phyloP scores from a whole-genome alignment of 306 rosid genomes.

The Prunus salicina region DNA sequence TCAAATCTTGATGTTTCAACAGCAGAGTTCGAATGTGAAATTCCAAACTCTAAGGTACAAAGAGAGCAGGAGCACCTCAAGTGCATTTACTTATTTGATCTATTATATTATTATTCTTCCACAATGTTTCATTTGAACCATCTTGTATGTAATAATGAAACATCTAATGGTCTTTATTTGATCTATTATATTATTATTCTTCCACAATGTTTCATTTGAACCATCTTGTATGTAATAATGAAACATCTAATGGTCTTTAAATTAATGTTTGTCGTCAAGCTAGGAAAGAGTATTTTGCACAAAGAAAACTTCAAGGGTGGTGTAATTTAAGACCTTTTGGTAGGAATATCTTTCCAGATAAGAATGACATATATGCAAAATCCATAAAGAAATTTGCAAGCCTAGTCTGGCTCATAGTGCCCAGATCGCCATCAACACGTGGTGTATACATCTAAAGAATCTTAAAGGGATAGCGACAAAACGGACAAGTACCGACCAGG shows the following conservation, averaged over 20 bases:
- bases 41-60: not conserved
- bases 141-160: not conserved
- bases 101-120: not conserved
- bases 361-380: not conserved
- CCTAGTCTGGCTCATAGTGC: not conserved
- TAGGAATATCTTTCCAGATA: not conserved
- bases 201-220: not conserved
- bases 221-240: not conserved
- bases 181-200: not conserved
- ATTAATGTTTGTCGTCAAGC: not conserved
- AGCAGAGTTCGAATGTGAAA: not conserved
- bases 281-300: not conserved
- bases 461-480: slow-evolving; percentile 2
- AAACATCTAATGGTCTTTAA: too few species aligned
- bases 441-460: slow-evolving; percentile 6
- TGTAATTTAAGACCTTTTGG: not conserved
- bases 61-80: not conserved
- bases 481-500: not conserved
- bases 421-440: not conserved
- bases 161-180: too few species aligned
- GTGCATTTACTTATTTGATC: not conserved
- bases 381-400: not conserved
- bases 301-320: not conserved
- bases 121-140: not conserved
- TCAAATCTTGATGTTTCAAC: not conserved